These are phyloP conservation scores for Phaffomyces opuntiae DNA, from an alignment of 805 yeast genomes.

Conservation along the genomic window DNA sequence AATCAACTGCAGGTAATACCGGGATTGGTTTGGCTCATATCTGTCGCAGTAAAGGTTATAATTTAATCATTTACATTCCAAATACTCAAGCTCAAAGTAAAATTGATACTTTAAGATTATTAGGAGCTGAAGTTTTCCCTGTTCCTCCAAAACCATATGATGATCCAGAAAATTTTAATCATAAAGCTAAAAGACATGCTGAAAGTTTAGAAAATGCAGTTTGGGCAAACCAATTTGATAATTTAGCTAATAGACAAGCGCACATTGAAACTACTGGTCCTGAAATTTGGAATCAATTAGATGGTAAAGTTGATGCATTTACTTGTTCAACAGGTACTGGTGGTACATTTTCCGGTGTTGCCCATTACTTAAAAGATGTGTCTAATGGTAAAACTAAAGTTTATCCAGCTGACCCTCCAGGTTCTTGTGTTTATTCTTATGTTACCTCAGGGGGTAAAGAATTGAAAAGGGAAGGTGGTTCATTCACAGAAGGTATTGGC, in stretches of 20 bases:
- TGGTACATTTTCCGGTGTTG: conserved; percentile 83
- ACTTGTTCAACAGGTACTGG: conserved; percentile 93
- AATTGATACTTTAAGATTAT: conserved; percentile 61
- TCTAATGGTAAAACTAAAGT: conserved; percentile 56
- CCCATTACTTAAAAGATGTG: conserved; percentile 68
- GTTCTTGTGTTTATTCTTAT: conserved; percentile 76
- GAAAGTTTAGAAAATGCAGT: conserved; percentile 70
- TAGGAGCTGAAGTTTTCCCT: conserved; percentile 84
- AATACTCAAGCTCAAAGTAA: conserved; percentile 79
- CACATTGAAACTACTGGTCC: conserved; percentile 91
- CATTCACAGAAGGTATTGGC: conserved; percentile 95
- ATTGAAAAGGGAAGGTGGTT: conserved; percentile 68
- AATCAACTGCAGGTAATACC: conserved; percentile 95
- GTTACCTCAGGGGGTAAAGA: conserved; percentile 63
- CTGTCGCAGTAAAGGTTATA: conserved; percentile 77
- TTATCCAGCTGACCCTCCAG: conserved; percentile 89
- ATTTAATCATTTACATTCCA: conserved; percentile 86
- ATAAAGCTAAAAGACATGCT: conserved; percentile 82
- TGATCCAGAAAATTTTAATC: conserved; percentile 81
- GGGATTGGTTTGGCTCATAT: conserved; percentile 85
- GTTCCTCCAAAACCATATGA: conserved; percentile 83
- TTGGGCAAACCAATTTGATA: conserved; percentile 92
- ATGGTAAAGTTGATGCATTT: conserved; percentile 75
- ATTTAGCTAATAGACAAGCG: conserved; percentile 79
- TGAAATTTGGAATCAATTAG: conserved; percentile 80